Base-by-base conservation (phyloP, 331 rosid species). In the Telfairia occidentalis region DNA sequence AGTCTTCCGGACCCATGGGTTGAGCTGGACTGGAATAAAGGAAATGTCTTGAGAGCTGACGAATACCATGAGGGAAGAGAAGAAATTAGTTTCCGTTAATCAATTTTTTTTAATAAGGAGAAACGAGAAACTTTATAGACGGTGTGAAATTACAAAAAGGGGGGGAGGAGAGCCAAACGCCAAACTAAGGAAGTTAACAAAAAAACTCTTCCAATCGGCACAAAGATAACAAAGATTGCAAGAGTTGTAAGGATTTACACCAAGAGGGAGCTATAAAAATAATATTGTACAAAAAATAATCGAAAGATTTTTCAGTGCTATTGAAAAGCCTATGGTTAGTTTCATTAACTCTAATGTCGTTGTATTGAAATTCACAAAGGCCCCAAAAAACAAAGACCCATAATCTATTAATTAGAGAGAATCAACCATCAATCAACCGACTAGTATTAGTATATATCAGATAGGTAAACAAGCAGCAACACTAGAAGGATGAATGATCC, bases 1-100 rank as follows among this genome's bases (percentile, higher is more conserved):
- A 83, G 84, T 94, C 97, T 89, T 91, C 98, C 18, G 97, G 92
- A 80, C 98, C 98, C 90, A 94, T 76, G 1, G 92, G 92, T 84
- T 86, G 96, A 78, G 98, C 96, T 32, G 98, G 98, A 82, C 82
- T 87, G 52, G 97, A 89, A 78, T 84, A 94, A 69, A 94, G 73
- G 82, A 94, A 91, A 83, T 94, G 97, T 80, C 91, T 89, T 0
- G 97, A 87, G 78, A 86, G 87, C 98, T 94, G 89, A 58, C 81
- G 76, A 26, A 78, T 73, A 64, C 34, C 82, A 50, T 7, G 59
- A 21, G 54, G 77, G 30, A 53, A 50, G 59, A 54, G 74, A 38
- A 24, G 71, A 75, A 60, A 30, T 35, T 40, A 74, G 69, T 52
- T 26, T 59, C 66, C 19, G 11, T 46, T 15, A 7, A n/a, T 4